phyloP scores from a whole-genome alignment of 306 rosid species.

The barrel medic (Medicago truncatula) region MtrunA17r5.0-ANR NC_053044.1:35769001-35769500 shows the following conservation, averaged over 20 bases:
- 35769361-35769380: not conserved
- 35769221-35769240: slow-evolving; percentile 48
- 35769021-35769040: slow-evolving; percentile 38
- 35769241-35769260: slow-evolving; percentile 59
- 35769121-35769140: slow-evolving; percentile 36
- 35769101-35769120: slow-evolving; percentile 31
- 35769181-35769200: slow-evolving; percentile 62
- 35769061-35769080: slow-evolving; percentile 40
- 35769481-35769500: not conserved
- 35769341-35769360: slow-evolving; percentile 23
- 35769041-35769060: slow-evolving; percentile 39
- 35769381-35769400: not conserved
- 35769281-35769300: slow-evolving; percentile 53
- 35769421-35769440: slow-evolving; percentile 15
- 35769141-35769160: slow-evolving; percentile 51
- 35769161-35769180: slow-evolving; percentile 43
- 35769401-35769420: not conserved
- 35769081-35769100: not conserved
- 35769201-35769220: slow-evolving; percentile 64
- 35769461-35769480: not conserved
- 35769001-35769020: slow-evolving; percentile 61
- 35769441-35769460: not conserved
- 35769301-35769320: slow-evolving; percentile 58
- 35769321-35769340: slow-evolving; percentile 35
- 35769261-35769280: slow-evolving; percentile 97